Conservation (phyloP, 2,329 filamentous ascomycete species). For the Botrytis fabae region DNA sequence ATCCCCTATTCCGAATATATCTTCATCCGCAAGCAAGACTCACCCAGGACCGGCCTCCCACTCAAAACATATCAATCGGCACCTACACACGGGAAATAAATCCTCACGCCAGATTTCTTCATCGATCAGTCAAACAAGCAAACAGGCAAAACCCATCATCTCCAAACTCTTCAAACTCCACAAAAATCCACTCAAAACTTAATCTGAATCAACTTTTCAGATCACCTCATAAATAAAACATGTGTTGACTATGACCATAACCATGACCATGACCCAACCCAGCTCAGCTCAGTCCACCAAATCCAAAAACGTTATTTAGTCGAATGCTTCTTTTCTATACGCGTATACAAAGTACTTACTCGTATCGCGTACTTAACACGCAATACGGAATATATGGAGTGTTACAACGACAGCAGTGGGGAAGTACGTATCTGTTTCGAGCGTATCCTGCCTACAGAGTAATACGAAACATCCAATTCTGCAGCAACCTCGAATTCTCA, state of each 20-base stretch:
- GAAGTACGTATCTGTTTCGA: too few relatives aligned
- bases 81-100: not conserved
- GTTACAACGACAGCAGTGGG: too few relatives aligned
- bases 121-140: not conserved
- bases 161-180: not conserved
- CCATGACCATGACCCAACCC: too few relatives aligned
- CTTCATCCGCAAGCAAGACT: not conserved
- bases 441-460: too few relatives aligned
- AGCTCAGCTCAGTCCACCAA: not conserved
- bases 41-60: not conserved
- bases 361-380: not conserved
- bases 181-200: not conserved
- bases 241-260: not conserved
- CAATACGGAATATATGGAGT: not conserved
- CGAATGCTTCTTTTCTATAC: not conserved
- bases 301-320: not conserved
- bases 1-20: not conserved
- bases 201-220: constrained; percentile 16
- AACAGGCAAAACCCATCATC: not conserved
- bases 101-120: not conserved
- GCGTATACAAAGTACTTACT: not conserved
- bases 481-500: not conserved
- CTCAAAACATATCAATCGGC: not conserved
- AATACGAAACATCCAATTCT: not conserved
- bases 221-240: constrained; percentile 11